Base-by-base conservation (phyloP, 768 basidiomycete genomes). In the Pulveroboletus sp. region DNA sequence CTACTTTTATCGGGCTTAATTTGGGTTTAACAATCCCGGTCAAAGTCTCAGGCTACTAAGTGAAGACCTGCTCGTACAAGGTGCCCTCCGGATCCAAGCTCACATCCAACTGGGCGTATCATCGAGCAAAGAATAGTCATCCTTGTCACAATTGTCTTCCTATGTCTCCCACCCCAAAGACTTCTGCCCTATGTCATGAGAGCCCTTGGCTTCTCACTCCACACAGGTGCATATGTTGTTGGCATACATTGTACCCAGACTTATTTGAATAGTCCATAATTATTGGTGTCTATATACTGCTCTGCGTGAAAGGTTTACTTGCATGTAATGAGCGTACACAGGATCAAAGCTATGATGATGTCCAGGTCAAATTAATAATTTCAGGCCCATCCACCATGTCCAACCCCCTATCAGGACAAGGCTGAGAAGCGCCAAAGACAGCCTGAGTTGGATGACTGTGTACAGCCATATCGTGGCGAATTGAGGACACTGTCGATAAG, bases 381-480 rank as follows among this genome's bases (percentile, higher is more conserved):
- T 81, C 54, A 86, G 69, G 12, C 71, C 77, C 40, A 79, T 75
- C 76, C 76, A 87, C 81, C 82, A 80, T 8, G 79, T 69, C 69
- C 80, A 90, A 38, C 57, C 60, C 6, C 74, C 79, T 32, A 87
- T 78, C 13, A 75, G 50, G 2, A 64, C 47, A 13, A 92, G 71
- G 52, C 78, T 81, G 24, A 81, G 49, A 4, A 81, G 69, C 6
- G 88, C 82, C 17, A 81, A 78, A 3, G 72, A 73, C 21, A 93
- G 67, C 47, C 85, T 79, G 23, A 90, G 73, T 54, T 89, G 85
- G 12, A 90, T 70, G 41, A 90, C 72, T 4, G 80, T 74, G 57
- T 87, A 92, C 9, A 90, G 72, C 90, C 90, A 92, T 6, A 86
- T 61, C 0, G 89, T 90, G 3, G 82, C 82, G 46, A 91, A 68